A percentile compares a stretch with the other conserved stretches of the same genome.
phyloP scores from a whole-genome alignment of 2,329 filamentous ascomycete species.

The Trichoderma brevicompactum region DNA sequence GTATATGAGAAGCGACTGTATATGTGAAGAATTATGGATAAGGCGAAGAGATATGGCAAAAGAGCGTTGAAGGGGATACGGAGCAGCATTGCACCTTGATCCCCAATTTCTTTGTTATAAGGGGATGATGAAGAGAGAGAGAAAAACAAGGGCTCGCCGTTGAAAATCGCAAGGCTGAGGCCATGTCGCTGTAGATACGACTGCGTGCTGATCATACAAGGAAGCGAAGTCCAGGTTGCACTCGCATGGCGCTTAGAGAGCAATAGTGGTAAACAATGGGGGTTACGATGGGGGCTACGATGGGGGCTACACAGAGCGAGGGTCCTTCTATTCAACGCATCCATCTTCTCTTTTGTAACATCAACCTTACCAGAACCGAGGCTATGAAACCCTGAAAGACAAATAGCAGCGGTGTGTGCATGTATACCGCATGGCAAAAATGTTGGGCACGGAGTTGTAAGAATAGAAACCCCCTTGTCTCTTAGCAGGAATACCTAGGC shows the following conservation, averaged over 20 bases:
- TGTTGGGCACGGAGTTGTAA: not conserved
- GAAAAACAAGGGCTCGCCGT: too few species aligned
- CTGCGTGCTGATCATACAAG: too few species aligned
- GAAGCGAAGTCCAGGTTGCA: not conserved
- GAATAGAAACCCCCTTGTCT: not conserved
- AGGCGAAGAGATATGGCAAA: not conserved
- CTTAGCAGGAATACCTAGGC: not conserved
- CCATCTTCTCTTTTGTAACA: not conserved
- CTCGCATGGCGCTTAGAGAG: not conserved
- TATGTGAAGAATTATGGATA: constrained; percentile 28
- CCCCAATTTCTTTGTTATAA: too few species aligned
- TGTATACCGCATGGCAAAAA: not conserved
- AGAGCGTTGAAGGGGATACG: not conserved
- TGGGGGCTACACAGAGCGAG: not conserved
- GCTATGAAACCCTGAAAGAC: not conserved
- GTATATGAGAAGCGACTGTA: constrained; percentile 35
- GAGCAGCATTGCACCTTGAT: not conserved
- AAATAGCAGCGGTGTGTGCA: not conserved
- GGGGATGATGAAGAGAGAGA: too few species aligned
- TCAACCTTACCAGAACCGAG: not conserved
- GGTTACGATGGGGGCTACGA: not conserved
- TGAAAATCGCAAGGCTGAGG: too few species aligned
- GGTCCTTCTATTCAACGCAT: not conserved
- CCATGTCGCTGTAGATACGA: too few species aligned
- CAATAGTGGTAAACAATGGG: too few species aligned